phyloP scores from a whole-genome alignment of 495 filamentous ascomycete genomes.

The Lophiostoma macrostomum region DNA sequence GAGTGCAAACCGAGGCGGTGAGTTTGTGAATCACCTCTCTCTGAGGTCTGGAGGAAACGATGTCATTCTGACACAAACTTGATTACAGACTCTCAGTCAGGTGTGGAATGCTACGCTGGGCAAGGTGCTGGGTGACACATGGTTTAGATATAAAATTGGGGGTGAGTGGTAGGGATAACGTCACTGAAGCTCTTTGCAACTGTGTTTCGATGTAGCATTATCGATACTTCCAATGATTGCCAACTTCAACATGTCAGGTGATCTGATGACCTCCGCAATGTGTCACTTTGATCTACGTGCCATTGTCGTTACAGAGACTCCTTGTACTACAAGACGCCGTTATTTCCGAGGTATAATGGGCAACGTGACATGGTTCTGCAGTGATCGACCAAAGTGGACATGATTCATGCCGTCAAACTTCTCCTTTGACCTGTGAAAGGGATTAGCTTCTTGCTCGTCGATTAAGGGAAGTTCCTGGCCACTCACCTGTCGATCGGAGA shows the following conservation, averaged over 20 bases:
- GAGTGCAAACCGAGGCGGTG: slow-evolving; percentile 53
- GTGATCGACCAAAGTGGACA: slow-evolving; percentile 52
- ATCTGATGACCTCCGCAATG: too few relatives aligned
- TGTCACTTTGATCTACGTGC: too few relatives aligned
- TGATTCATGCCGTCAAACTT: slow-evolving; percentile 53
- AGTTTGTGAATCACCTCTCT: slow-evolving; percentile 23
- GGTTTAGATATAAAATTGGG: slow-evolving; percentile 50
- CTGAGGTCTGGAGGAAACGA: background rate
- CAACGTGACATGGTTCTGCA: slow-evolving; percentile 54
- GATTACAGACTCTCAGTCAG: slow-evolving; percentile 37
- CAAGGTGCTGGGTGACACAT: slow-evolving; percentile 44
- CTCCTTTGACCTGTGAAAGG: slow-evolving; percentile 44
- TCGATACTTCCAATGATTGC: background rate
- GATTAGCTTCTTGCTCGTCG: too few relatives aligned
- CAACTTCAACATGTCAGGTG: background rate
- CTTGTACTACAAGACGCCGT: too few relatives aligned
- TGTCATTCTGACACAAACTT: background rate
- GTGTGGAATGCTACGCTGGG: slow-evolving; percentile 49
- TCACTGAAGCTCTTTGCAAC: too few relatives aligned
- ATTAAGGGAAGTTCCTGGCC: too few relatives aligned
- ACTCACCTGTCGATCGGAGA: too few relatives aligned
- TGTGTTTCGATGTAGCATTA: background rate
- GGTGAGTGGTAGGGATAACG: slow-evolving; percentile 50
- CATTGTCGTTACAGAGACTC: too few relatives aligned
- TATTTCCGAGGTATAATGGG: slow-evolving; percentile 51